Base-by-base conservation (phyloP, 768 basidiomycete genomes). In the Botryobasidium botryosum region DNA sequence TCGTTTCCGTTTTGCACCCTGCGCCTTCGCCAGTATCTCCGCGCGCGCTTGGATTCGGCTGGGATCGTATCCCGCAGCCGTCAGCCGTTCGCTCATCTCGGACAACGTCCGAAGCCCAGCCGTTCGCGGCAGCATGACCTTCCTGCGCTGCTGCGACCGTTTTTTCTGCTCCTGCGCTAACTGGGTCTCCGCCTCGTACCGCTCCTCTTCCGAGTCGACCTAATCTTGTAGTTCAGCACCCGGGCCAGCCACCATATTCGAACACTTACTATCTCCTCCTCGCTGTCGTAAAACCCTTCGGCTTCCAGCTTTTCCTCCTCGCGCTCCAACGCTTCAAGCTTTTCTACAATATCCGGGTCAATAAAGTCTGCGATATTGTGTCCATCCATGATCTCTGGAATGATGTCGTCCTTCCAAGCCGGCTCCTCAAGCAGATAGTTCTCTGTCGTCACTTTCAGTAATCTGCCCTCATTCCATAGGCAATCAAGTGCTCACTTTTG, bases 291-390 rank as follows among this genome's bases (percentile, higher is more conserved):
- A 69, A 84, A 97, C 3, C 94, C 94, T 60, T 96, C 87, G 1
- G 77, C 79, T 59, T 87, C 69, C n/a, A 99, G 72, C 53, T 73
- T 75, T 61, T 92, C 92, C 61, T 99, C 94, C 59, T 97, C 94
- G 15, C 85, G 75, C 62, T 99, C 92, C 46, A 99, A 75, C 10
- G 88, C 92, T 56, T 96, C 92, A 38, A 99, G 77, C 63, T 90
- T 92, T 62, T 91, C 91, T 17, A 76, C 78, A 49, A 99, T 97
- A 56, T 99, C 94, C 18, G 88, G 82, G 61, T 97, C 92, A 61
- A 97, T 84, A 50, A 99, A 99, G 68, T 99, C 94, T 20, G 91
- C 92, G 43, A 97, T 65, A 65, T 99, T 99, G 73, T 96, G 96
- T 64, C 94, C 94, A 53, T 96, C 77, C 79, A 87, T 77, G 56